Percentiles rank a stretch among this genome's conserved stretches.
Evolutionary conservation across 1,139 yeast species (phyloP).

Genomic region (Hansenula sp.): DNA sequence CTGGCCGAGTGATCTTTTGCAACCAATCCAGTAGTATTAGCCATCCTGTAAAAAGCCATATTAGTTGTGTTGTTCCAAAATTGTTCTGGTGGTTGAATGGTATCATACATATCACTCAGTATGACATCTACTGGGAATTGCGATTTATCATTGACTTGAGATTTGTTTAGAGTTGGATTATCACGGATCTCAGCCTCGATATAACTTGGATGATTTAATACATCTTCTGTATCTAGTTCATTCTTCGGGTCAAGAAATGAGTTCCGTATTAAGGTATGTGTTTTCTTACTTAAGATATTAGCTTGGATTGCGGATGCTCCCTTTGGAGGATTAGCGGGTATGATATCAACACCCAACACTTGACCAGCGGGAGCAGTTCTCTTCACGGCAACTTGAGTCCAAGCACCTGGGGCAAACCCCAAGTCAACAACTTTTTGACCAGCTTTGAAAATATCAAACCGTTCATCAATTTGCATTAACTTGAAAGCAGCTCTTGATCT

Average conservation of each 20-base stretch:
- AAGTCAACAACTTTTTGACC: slow-evolving; percentile 71
- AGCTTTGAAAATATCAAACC: slow-evolving; percentile 53
- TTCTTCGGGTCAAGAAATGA: slow-evolving; percentile 38
- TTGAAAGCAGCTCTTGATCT: slow-evolving; percentile 92
- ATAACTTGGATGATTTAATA: slow-evolving; percentile 14
- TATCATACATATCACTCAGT: slow-evolving; percentile 84
- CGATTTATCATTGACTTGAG: slow-evolving; percentile 3
- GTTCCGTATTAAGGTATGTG: slow-evolving; percentile 58
- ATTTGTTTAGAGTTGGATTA: slow-evolving; percentile 3
- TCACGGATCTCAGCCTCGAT: slow-evolving; percentile 17
- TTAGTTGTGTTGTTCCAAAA: slow-evolving; percentile 73
- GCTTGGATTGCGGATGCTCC: slow-evolving; percentile 88
- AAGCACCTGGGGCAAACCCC: slow-evolving; percentile 96
- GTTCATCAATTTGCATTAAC: slow-evolving; percentile 64
- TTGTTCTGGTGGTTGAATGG: slow-evolving; percentile 61
- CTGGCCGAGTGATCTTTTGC: slow-evolving; percentile 60
- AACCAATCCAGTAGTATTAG: slow-evolving; percentile 63
- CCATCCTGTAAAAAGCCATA: slow-evolving; percentile 74
- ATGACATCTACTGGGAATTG: slow-evolving; percentile 58
- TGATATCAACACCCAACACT: slow-evolving; percentile 80
- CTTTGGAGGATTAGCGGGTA: slow-evolving; percentile 72
- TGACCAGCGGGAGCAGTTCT: slow-evolving; percentile 55
- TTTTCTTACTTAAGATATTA: slow-evolving; percentile 63
- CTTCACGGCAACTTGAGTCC: slow-evolving; percentile 80
- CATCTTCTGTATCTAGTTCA: slow-evolving; percentile 4